Evolutionary conservation across 148 eudicot species (phyloP), one percentile per base, ranked within the genome.

Genomic region (Vaccinium myrtillus): DNA sequence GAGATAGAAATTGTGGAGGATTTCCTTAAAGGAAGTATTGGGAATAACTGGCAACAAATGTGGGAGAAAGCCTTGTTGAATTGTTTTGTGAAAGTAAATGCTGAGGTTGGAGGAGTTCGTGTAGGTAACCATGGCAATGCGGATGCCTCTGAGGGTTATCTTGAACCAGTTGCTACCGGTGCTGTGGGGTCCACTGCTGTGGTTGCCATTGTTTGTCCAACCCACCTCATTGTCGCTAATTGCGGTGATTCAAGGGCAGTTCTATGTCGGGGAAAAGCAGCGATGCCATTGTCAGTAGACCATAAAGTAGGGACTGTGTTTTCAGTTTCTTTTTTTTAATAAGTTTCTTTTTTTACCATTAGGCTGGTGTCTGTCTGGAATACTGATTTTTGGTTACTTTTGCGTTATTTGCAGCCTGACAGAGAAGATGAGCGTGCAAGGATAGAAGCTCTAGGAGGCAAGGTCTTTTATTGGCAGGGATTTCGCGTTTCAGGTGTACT

Each of bases 181-280:
- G 91, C 92, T 81, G 93, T 89, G 43, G 94, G 94, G 58, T 91
- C 94, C 23, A 91, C 94, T 56, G 94, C 94, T 54, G 91, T 91
- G 71, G 94, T 91, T 25, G 92, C 91, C 13, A 12, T 91, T 81
- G 91, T 91, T 55, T 87, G 88, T 80, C 84, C 90, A 53, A 89
- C 92, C 73, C 90, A 87, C 49, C 88, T 91, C 80, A 83, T 90
- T 55, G 89, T 91, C 16, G 92, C 89, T 56, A 91, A 91, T 71
- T 89, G 89, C 9, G 94, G 94, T 78, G 94, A 91, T 90, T 91
- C 94, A 8, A 90, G 94, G 89, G 94, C 94, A 54, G 94, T 92
- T 80, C 88, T 92, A 36, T 90, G 88, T 79, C 93, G 91, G 77
- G 94, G 90, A 55, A 90, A 90, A 89, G 86, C 77, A 56, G 86